Evolutionary conservation across 371 early-diverging fungal genomes (phyloP).

Genomic region (Batkoa obscura): DNA sequence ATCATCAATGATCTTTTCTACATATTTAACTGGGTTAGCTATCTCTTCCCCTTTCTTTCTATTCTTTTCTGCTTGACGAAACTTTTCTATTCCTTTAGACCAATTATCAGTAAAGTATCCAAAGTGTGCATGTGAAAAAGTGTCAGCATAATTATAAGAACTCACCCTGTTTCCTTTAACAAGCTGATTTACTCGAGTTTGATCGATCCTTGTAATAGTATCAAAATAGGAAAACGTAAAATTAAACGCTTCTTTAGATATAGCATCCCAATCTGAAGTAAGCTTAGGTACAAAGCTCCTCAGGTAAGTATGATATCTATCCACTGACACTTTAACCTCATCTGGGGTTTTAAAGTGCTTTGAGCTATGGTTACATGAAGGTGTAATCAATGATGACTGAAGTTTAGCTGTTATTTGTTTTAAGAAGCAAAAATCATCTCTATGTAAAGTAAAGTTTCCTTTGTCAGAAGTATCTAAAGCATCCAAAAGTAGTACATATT

Average conservation of each 20-base stretch:
- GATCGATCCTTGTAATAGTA: constrained; percentile 1
- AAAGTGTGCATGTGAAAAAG: background rate
- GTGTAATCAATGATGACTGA: constrained; percentile 46
- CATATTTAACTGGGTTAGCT: too few relatives aligned
- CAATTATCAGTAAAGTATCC: constrained; percentile 8
- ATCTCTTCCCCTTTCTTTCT: background rate
- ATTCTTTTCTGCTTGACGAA: background rate
- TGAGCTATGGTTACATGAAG: constrained; percentile 46
- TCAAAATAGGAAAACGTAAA: constrained; percentile 1
- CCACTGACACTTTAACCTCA: too few relatives aligned
- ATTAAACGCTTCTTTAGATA: constrained; percentile 1
- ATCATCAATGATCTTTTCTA: too few relatives aligned
- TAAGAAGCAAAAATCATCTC: constrained; percentile 40
- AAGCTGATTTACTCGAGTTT: constrained; percentile 2
- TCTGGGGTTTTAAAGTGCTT: too few relatives aligned
- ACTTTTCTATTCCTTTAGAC: constrained; percentile 6
- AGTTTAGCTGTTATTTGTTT: constrained; percentile 49
- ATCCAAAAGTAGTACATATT: background rate
- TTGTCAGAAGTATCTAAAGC: background rate
- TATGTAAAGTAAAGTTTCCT: constrained; percentile 20
- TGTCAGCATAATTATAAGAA: constrained; percentile 1
- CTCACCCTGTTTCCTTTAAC: background rate
- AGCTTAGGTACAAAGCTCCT: too few relatives aligned
- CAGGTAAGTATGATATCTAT: too few relatives aligned
- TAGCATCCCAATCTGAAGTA: background rate